Evolutionary conservation across 2,329 filamentous ascomycete species (phyloP).

Genomic region (Colletotrichum viniferum): DNA sequence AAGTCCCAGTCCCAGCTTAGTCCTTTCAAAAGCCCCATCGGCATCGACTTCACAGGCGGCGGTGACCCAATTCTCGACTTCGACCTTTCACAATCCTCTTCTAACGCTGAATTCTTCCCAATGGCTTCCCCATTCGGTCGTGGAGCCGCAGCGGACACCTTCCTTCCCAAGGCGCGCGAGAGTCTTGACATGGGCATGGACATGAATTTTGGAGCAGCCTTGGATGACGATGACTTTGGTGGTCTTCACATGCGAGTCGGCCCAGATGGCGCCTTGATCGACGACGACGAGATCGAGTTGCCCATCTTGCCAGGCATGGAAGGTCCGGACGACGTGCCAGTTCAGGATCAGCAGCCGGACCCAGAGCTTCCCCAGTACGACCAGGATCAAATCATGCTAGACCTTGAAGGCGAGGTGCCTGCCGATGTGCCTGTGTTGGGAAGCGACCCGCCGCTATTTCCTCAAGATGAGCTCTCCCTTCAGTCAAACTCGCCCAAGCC

Average conservation of each 20-base stretch:
- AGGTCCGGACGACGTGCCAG: conserved; percentile 10
- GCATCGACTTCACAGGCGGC: conserved; percentile 4
- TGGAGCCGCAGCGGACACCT: conserved; percentile 23
- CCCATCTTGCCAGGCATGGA: conserved; percentile 38
- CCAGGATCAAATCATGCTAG: not conserved
- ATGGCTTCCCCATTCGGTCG: conserved; percentile 38
- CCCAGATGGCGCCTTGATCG: conserved; percentile 53
- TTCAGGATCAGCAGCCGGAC: conserved; percentile 18
- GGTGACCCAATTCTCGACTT: not conserved
- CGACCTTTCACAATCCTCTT: conserved; percentile 34
- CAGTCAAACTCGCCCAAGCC: not conserved
- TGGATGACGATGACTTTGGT: conserved; percentile 37
- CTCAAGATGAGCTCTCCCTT: not conserved
- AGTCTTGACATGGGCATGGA: not conserved
- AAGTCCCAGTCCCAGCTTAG: conserved; percentile 49
- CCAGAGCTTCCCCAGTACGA: not conserved
- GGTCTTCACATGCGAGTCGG: conserved; percentile 56
- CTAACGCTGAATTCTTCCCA: conserved; percentile 31
- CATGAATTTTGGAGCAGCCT: conserved; percentile 33
- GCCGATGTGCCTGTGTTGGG: not conserved
- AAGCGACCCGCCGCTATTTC: not conserved
- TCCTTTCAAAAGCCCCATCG: conserved; percentile 30
- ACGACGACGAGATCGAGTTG: conserved; percentile 47
- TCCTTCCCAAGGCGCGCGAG: not conserved
- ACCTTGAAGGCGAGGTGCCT: not conserved